Percentiles rank a stretch among this genome's conserved stretches.
Evolutionary conservation across 345 rosid species (phyloP).

Genomic region (Heritiera fomes): DNA sequence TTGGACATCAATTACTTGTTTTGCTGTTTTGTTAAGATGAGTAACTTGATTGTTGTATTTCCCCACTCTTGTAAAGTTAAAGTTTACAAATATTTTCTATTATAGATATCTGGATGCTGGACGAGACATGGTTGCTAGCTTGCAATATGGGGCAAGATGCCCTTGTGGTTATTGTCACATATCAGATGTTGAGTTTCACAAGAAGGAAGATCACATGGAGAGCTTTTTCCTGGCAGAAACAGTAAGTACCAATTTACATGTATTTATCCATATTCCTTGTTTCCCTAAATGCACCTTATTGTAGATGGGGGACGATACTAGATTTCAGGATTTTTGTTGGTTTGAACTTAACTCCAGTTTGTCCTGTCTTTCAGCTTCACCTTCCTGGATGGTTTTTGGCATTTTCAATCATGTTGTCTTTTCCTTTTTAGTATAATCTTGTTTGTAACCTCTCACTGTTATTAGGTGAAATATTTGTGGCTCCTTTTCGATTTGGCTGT

Average conservation of each 20-base stretch:
- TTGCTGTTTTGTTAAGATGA: background rate
- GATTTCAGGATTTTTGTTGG: no score
- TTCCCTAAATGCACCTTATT: no score
- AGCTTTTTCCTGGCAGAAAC: no score
- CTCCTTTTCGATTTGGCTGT: constrained; percentile 94
- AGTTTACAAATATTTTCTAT: background rate
- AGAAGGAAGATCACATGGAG: no score
- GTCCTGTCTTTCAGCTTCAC: no score
- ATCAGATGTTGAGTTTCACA: constrained; percentile 58
- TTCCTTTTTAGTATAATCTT: no score
- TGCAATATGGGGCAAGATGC: constrained; percentile 93
- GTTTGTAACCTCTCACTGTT: constrained; percentile 11
- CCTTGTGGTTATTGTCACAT: constrained; percentile 97
- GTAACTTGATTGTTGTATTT: background rate
- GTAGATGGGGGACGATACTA: no score
- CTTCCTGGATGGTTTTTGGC: no score
- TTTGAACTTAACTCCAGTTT: no score
- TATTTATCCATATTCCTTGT: no score
- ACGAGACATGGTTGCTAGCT: constrained; percentile 92
- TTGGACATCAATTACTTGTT: background rate
- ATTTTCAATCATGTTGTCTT: no score
- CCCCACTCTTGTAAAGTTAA: background rate
- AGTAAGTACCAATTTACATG: no score
- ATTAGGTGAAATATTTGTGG: constrained; percentile 93
- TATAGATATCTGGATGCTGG: constrained; percentile 90